Base-by-base conservation (phyloP, 139 green algal species). In the Tetradesmus lagerheimii region DNA sequence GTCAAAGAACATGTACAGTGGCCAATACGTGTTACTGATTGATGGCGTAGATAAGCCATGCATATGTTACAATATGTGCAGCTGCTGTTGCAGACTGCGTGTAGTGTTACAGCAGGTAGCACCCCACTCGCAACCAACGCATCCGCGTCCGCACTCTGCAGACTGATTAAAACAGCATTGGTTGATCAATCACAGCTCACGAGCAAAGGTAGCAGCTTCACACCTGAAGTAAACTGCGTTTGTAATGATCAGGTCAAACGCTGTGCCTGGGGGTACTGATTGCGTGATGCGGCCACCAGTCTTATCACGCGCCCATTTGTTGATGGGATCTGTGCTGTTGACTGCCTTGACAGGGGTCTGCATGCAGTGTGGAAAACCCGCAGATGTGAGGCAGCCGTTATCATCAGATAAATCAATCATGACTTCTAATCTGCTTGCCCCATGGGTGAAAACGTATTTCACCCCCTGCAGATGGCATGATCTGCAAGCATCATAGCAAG, bases 201-300 rank as follows among this genome's bases (percentile, higher is more conserved):
- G n/a, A n/a, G n/a, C n/a, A n/a, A n/a, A n/a, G n/a, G 34, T 0
- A 35, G 18, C 39, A 83, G 39, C 9, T 9, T 15, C 20, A 1
- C 41, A 43, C 41, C 50, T 86, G 45, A 86, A 86, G 45, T 86
- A 86, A 1, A 86, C 80, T 34, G 80, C 47, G 31, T 71, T 86
- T 86, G 80, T 86, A 4, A 86, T 20, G 3, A 86, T 34, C 31
- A 86, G 16, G n/a, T 86, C 31, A 34, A 86, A 86, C 2, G 25
- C 27, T 15, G 45, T 35, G 9, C 45, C 80, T 47, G 25, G 23
- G 0, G 80, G 45, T 0, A 86, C 45, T 18, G 45, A 31, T 14
- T 86, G 9, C 1, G 11, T 35, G 34, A 86, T 74, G 16, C 43
- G 45, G 47, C 80, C 80, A 15, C 20, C 37, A n/a, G 80, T 86